Base-by-base conservation (phyloP, 2,329 filamentous ascomycete genomes). In the Aulographum hederae region DNA sequence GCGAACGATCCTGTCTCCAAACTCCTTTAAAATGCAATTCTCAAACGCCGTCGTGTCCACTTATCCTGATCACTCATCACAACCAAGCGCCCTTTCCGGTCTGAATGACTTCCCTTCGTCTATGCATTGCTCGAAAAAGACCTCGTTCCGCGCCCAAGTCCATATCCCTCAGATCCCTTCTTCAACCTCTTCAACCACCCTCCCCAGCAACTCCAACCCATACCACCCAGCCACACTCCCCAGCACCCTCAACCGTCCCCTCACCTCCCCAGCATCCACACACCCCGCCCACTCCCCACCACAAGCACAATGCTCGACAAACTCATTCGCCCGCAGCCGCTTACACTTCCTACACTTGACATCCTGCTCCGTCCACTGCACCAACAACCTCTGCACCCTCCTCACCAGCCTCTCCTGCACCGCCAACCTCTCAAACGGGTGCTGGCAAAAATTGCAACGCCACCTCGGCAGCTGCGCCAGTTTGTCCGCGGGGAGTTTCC, bases 281-380 rank as follows among this genome's bases (percentile, higher is more conserved):
- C 73, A 80, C 40, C 71, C 71, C 13, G 64, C 66, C 89, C 89
- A 98, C 36, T 69, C 67, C 3, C 89, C 89, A 38, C 80, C 81
- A 60, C 89, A 98, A 8, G 75, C 78, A 54, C 91, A 98, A 53
- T 95, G 85, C 52, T 94, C 86, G 73, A 89, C 84, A 44, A 95
- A 91, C 46, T 94, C 86, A 50, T 93, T 95, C 26, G 80, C 65
- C 47, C 82, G 63, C 25, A 93, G 54, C 3, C 57, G 45, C 26
- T 52, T 53, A 43, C 69, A 74, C 42, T 81, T 81, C 19, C 67
- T 70, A 50, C 89, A 98, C 54, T 82, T 82, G 35, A 95, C 56
- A 51, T 98, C 89, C 57, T 95, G 86, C 20, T 76, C 80, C 39
- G 73, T 66, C 85, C 91, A 98, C 43, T 78, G 72, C 17, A 81